phyloP scores from a whole-genome alignment of 2,329 filamentous ascomycete genomes.

The Pleoardoris graminearum region DNA sequence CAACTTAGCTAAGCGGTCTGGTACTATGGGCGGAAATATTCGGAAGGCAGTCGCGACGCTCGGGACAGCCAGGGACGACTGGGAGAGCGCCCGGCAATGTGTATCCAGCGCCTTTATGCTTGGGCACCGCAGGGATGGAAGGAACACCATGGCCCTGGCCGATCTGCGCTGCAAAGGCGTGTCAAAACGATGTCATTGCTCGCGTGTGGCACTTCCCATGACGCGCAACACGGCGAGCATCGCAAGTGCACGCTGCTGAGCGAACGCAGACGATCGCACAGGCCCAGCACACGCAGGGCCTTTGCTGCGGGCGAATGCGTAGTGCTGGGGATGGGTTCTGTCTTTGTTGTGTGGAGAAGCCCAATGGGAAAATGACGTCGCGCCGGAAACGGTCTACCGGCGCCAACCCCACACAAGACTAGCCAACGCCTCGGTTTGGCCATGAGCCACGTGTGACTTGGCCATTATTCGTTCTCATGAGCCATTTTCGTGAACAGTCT shows the following conservation, averaged over 20 bases:
- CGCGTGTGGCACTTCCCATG: slow-evolving; percentile 6
- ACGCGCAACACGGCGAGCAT: neutral
- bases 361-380: slow-evolving; percentile 10
- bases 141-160: slow-evolving; percentile 6
- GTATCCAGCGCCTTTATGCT: slow-evolving; percentile 11
- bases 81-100: slow-evolving; percentile 5
- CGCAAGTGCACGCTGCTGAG: neutral
- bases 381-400: slow-evolving; percentile 6
- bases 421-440: neutral
- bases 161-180: slow-evolving; percentile 1
- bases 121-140: neutral
- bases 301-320: neutral
- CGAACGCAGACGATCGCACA: neutral
- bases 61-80: slow-evolving; percentile 9
- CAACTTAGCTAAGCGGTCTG: slow-evolving; percentile 2
- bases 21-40: slow-evolving; percentile 10
- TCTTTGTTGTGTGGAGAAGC: slow-evolving; percentile 14
- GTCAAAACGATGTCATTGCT: slow-evolving; percentile 15
- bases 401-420: slow-evolving; percentile 3
- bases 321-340: neutral
- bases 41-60: slow-evolving; percentile 13
- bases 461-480: too few species aligned
- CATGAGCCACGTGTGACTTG: neutral
- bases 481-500: too few species aligned
- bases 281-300: neutral